These are phyloP conservation scores for Davidsoniella eucalypti DNA, from an alignment of 2,329 filamentous ascomycete species.

Conservation along the genomic window DNA sequence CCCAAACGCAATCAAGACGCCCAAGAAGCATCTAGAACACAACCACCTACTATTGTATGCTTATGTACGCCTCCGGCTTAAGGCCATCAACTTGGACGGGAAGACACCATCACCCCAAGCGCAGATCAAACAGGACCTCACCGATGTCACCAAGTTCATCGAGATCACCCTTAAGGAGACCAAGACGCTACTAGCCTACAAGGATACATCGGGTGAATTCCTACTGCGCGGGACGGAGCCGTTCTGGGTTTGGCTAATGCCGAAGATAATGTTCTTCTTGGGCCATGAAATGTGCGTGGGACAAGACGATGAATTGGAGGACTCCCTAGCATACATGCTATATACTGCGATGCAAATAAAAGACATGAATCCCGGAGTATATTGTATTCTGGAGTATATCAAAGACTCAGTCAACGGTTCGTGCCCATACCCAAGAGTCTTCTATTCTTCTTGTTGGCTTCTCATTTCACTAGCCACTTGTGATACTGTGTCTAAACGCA, in stretches of 20 bases:
- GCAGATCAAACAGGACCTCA: conserved; percentile 22
- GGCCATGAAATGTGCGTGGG: conserved; percentile 29
- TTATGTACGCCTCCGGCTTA: conserved; percentile 62
- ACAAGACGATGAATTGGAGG: conserved; percentile 8
- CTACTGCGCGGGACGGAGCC: conserved; percentile 41
- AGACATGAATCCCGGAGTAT: conserved; percentile 9
- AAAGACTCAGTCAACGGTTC: conserved; percentile 12
- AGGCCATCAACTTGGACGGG: conserved; percentile 33
- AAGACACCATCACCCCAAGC: neutral
- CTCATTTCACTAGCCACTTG: neutral
- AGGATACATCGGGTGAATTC: conserved; percentile 24
- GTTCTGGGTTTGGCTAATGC: conserved; percentile 49
- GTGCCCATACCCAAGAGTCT: neutral
- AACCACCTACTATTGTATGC: conserved; percentile 79
- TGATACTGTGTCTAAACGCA: neutral
- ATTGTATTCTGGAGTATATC: conserved; percentile 11
- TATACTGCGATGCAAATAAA: conserved; percentile 12
- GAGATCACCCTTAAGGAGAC: conserved; percentile 59
- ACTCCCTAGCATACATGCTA: conserved; percentile 10
- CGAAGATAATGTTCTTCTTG: conserved; percentile 38
- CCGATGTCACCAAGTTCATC: conserved; percentile 56
- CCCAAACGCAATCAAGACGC: conserved; percentile 37
- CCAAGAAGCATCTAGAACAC: conserved; percentile 52
- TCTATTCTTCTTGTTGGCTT: neutral
- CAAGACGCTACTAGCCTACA: conserved; percentile 45